Conservation (phyloP, 345 rosid species). For the Durio zibethinus region DNA sequence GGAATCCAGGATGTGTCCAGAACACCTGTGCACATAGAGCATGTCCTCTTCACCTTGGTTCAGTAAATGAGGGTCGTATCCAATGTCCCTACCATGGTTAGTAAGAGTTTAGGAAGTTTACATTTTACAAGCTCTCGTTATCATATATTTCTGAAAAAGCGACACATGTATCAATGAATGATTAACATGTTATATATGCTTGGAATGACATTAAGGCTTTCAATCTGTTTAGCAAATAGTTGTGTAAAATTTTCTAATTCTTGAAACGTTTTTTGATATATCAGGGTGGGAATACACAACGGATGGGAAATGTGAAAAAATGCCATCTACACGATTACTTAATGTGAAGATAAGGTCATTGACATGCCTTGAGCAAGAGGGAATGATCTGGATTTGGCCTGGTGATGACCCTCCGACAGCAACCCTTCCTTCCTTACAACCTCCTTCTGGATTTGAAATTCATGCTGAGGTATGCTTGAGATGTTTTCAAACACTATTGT, state of each 20-base stretch:
- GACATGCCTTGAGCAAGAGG: conserved; percentile 91
- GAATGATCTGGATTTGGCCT: conserved; percentile 99
- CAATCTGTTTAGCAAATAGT: background rate
- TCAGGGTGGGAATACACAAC: conserved; percentile 98
- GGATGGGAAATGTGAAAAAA: conserved; percentile 89
- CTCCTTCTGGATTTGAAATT: conserved; percentile 84
- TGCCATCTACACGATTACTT: conserved; percentile 81
- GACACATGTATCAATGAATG: background rate
- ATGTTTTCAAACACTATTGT: background rate
- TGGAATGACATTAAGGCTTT: background rate
- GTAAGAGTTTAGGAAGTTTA: conserved; percentile 27
- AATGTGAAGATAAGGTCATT: conserved; percentile 71
- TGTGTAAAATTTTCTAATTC: conserved; percentile 9
- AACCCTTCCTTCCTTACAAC: conserved; percentile 65
- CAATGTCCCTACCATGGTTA: conserved; percentile 97
- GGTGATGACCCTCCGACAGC: conserved; percentile 79
- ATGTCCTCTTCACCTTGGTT: conserved; percentile 96
- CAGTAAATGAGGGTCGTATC: conserved; percentile 86
- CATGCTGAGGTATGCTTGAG: conserved; percentile 78
- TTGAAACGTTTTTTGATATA: conserved; percentile 12
- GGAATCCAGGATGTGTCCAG: conserved; percentile 88
- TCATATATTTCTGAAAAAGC: background rate
- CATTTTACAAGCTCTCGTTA: background rate
- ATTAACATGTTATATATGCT: background rate
- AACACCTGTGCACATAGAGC: conserved; percentile 98